Conservation (phyloP, 345 rosid genomes). For the Brassica rapa region DNA sequence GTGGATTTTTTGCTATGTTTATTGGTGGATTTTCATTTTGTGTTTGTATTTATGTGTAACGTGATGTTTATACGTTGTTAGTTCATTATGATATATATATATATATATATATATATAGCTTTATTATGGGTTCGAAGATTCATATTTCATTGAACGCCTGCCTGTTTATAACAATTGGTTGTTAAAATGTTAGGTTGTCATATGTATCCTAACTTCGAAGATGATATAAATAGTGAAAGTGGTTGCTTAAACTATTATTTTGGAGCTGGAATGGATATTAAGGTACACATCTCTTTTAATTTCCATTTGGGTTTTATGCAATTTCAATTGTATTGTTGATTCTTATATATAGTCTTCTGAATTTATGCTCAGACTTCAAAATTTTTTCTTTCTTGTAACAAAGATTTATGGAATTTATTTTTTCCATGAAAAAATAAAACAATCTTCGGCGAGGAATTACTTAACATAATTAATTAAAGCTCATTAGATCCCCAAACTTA, state of each 20-base stretch:
- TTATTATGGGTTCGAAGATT: neutral
- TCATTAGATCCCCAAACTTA: neutral
- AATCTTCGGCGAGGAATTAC: neutral
- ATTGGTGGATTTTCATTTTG: too few relatives aligned
- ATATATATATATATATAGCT: too few relatives aligned
- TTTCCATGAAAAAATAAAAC: neutral
- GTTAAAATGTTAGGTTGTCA: neutral
- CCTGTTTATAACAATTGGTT: neutral
- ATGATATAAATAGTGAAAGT: neutral
- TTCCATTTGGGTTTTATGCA: neutral
- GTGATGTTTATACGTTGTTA: too few relatives aligned
- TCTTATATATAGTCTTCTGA: neutral
- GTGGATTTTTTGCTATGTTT: too few relatives aligned
- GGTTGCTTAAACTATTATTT: neutral
- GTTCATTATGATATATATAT: too few relatives aligned
- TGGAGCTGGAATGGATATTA: neutral
- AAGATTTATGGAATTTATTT: neutral
- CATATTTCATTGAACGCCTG: neutral
- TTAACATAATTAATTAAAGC: neutral
- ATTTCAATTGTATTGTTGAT: neutral
- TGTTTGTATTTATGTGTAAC: too few relatives aligned
- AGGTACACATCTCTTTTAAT: neutral
- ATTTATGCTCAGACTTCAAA: neutral
- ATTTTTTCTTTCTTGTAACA: neutral
- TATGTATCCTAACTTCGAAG: neutral